Percentiles rank a stretch among this genome's conserved stretches.
phyloP scores from a whole-genome alignment of 306 rosid species.

The Crataegus laevigata region DNA sequence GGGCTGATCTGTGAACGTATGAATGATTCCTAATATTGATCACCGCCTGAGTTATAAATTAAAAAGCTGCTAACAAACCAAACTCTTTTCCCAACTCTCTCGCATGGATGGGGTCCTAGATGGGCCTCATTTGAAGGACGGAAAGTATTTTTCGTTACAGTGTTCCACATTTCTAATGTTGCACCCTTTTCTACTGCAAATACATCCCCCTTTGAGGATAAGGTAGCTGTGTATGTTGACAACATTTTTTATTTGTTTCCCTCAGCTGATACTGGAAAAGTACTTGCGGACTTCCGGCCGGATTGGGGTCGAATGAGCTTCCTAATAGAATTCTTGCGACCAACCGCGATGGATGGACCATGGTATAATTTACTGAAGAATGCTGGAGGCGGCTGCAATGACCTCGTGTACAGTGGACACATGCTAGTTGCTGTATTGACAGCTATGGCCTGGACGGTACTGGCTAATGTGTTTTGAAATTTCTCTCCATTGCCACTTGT shows the following conservation, averaged over 20 bases:
- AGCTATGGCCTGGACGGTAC: constrained; percentile 99
- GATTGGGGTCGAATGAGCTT: constrained; percentile 87
- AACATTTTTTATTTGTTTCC: constrained; percentile 23
- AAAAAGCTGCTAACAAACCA: not conserved
- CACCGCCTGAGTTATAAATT: not conserved
- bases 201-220: constrained; percentile 9
- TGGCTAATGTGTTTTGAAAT: constrained; percentile 9
- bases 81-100: not conserved
- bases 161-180: not conserved
- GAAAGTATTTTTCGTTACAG: not conserved
- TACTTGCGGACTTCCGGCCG: constrained; percentile 45
- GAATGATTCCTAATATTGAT: not conserved
- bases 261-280: constrained; percentile 59
- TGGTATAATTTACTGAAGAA: constrained; percentile 76
- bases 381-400: constrained; percentile 98
- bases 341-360: constrained; percentile 59
- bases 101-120: not conserved
- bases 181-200: not conserved
- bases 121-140: not conserved
- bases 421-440: constrained; percentile 92
- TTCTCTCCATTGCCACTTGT: not conserved
- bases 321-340: constrained; percentile 69
- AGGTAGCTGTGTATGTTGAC: constrained; percentile 8
- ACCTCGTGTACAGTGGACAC: constrained; percentile 93
- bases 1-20: not conserved